Base-by-base conservation (phyloP, 352 stramenopile species). In the Pythium aristosporum region DNA sequence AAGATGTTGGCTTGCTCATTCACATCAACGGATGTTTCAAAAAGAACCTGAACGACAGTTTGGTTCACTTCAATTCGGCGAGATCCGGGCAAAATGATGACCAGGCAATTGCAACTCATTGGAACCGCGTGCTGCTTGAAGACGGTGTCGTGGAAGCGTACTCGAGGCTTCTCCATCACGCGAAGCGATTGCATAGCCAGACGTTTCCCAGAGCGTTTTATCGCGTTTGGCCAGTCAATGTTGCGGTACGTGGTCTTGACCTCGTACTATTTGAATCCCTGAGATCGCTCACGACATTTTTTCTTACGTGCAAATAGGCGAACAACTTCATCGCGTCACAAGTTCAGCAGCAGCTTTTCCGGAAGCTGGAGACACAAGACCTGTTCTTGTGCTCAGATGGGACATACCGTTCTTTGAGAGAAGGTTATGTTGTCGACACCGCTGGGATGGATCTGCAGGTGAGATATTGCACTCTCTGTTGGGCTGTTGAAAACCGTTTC, bases 1-100 rank as follows among this genome's bases (percentile, higher is more conserved):
- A 87, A 58, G 34, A 65, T 10, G 76, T 80, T 20, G 82, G 80
- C 0, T 57, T 93, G 23, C 85, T 82, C 2, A 56, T 93, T 25
- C 85, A 93, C 36, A 75, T 93, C 44, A 90, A 90, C 65, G 85
- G 80, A 2, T 89, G 79, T 42, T 93, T 93, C 60, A 92, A 90
- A 59, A 90, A 80, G 25, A 58, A 75, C 15, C 65, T 81, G 16
- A 79, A 73, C 46, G 72, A 88, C 49, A 88, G 39, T 42, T 21
- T 25, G 13, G 34, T 67, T 23, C 15, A 46, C 8, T 63, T 71
- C 25, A 41, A 66, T 16, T 41, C 52, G 16, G n/a, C 65, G n/a
- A 41, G 39, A 18, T 44, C 50, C 8, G 58, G 16, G 18, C 54
- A 63, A n/a, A 92, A 82, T 39, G 79, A 92, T 37, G 57, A 74